phyloP scores from a whole-genome alignment of 352 stramenopile species.

The Saprolegnia diclina region DNA sequence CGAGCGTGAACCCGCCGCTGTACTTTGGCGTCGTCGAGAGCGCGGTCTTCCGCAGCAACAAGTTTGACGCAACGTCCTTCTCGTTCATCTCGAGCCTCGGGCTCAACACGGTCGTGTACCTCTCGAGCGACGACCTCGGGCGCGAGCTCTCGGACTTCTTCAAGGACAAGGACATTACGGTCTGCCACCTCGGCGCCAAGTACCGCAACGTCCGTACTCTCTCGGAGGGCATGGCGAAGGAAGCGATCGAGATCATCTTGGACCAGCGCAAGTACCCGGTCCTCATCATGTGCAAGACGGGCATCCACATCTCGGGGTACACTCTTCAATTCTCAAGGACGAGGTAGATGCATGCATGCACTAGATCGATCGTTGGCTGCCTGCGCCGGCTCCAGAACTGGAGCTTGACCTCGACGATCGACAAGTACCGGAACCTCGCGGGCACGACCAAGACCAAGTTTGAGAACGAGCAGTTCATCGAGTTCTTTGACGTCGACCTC shows the following conservation, averaged over 20 bases:
- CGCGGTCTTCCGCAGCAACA: constrained; percentile 80
- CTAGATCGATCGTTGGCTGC: constrained; percentile 76
- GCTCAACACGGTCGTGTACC: constrained; percentile 80
- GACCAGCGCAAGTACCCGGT: constrained; percentile 73
- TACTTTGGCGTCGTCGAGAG: constrained; percentile 87
- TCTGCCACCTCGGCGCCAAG: constrained; percentile 78
- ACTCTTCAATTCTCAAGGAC: constrained; percentile 28
- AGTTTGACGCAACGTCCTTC: constrained; percentile 79
- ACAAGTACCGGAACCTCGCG: constrained; percentile 86
- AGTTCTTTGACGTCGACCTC: constrained; percentile 82
- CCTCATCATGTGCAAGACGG: constrained; percentile 79
- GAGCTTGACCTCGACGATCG: constrained; percentile 81
- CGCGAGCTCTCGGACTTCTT: constrained; percentile 74
- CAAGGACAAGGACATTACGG: constrained; percentile 71
- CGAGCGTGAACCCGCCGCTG: constrained; percentile 72
- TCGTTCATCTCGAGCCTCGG: constrained; percentile 72
- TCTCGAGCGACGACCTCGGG: constrained; percentile 79
- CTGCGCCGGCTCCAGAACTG: constrained; percentile 78
- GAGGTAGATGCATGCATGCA: constrained; percentile 28
- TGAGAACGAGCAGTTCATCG: constrained; percentile 86
- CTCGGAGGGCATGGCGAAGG: constrained; percentile 79
- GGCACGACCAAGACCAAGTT: constrained; percentile 83
- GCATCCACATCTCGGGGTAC: constrained; percentile 34
- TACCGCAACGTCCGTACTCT: constrained; percentile 70
- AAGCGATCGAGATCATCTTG: constrained; percentile 78